Evolutionary conservation across 2,329 filamentous ascomycete genomes (phyloP), one percentile per base, ranked within the genome.

Genomic region (Mycocentrospora acerina): DNA sequence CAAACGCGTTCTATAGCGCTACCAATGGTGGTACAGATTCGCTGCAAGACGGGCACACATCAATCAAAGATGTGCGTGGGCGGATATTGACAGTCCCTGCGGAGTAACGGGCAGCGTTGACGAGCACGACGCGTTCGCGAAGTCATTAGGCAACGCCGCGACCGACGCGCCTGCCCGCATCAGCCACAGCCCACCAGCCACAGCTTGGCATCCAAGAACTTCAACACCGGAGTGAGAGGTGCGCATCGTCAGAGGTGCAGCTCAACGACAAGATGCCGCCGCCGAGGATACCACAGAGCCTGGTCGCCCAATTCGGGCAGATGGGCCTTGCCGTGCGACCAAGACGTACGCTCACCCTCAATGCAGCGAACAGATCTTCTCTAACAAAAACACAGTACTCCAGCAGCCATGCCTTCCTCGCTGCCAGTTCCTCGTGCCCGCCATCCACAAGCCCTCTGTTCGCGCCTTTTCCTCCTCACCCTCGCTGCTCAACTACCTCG

Each of bases 391-490:
- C 15, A 4, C 39, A 62, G 48, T 55, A 17, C 38, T 54, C 25
- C 35, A 48, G 24, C 50, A 54, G 22, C 33, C 47, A 40, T 39
- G 17, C 48, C 57, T 61, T 51, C 61, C 55, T 14, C 59, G 61
- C 57, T 65, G 54, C 30, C 47, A 40, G 44, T 53, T 50, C 46
- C 59, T 64, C 57, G 60, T 72, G 47, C 68, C 45, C 16, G 18
- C 27, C 2, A 7, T 27, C 13, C 18, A 32, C 7, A 24, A 28
- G 16, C 17, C 44, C 13, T 26, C 49, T 32, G 26, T 67, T 49
- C 80, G 86, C 64, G 71, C 79, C 46, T 94, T 95, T 71, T 88
- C 88, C 26, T 86, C 84, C 22, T 87, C 87, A 44, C 77, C 60
- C 49, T 72, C 50, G 60, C 71, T 62, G 48, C 76, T 65, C 52